A percentile compares a stretch with the other conserved stretches of the same genome.
These are phyloP conservation scores for Xerocomellus intermedius DNA, from an alignment of 768 basidiomycete species.

Conservation along the genomic window DNA sequence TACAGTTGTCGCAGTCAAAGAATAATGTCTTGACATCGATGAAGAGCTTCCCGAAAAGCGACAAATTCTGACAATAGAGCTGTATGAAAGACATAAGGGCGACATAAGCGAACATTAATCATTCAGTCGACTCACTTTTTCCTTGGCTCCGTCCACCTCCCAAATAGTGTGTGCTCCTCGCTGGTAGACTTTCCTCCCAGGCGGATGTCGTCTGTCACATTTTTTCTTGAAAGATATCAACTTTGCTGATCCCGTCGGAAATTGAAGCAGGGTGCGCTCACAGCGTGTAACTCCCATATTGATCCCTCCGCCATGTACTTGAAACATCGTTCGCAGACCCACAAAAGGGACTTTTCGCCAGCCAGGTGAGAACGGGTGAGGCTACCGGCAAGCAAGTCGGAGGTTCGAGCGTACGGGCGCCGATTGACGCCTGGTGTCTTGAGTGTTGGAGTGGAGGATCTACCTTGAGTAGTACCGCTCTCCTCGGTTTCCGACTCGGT, in stretches of 20 bases:
- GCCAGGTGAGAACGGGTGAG: constrained; percentile 44
- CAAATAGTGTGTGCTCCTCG: constrained; percentile 87
- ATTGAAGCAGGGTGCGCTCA: constrained; percentile 32
- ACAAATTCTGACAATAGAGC: constrained; percentile 96
- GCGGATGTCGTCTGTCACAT: constrained; percentile 71
- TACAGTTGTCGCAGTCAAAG: constrained; percentile 87
- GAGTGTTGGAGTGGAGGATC: constrained; percentile 25
- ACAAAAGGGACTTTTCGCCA: constrained; percentile 56
- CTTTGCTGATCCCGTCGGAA: not conserved
- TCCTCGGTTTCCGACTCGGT: constrained; percentile 66
- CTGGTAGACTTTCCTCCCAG: constrained; percentile 88
- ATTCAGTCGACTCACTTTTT: constrained; percentile 58
- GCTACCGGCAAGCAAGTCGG: constrained; percentile 68
- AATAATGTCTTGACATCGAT: constrained; percentile 97
- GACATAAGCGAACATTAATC: not conserved
- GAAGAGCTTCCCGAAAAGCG: constrained; percentile 96
- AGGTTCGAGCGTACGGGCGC: constrained; percentile 70
- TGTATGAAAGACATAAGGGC: constrained; percentile 31
- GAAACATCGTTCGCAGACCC: constrained; percentile 93
- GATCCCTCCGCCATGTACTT: constrained; percentile 86
- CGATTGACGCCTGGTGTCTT: constrained; percentile 53
- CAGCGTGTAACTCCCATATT: constrained; percentile 69
- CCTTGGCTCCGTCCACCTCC: constrained; percentile 89
- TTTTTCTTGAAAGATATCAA: constrained; percentile 48
- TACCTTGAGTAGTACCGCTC: constrained; percentile 22